Evolutionary conservation across 495 filamentous ascomycete genomes (phyloP), one percentile per base, ranked within the genome.

Genomic region (Penicillium goetzii): DNA sequence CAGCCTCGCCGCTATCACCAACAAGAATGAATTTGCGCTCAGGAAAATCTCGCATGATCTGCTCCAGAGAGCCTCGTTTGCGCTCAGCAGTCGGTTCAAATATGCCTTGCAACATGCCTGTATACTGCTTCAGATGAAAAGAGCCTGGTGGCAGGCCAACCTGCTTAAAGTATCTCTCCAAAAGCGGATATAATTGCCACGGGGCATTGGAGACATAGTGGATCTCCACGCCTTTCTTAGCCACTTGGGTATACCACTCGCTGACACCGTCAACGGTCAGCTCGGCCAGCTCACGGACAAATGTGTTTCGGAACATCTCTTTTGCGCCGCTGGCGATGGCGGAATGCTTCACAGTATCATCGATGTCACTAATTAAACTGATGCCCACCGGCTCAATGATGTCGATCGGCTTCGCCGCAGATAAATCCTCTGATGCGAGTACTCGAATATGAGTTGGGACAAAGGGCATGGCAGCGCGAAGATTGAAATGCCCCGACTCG

Each of bases 291-390:
- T 97, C 93, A 15, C 93, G 89, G 51, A 96, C 88, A 68, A 99
- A 98, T 0, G 92, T 92, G 72, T 98, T 98, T 25, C 93, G 86
- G 70, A 97, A 98, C 54, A 97, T 96, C 73, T 99, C 95, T 43
- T 91, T 89, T 0, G 94, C 88, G 0, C 96, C 95, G 63, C 85
- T 84, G 7, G 84, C 81, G 65, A 99, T 95, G 15, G 91, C 95
- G 2, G 96, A 97, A 67, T 92, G 92, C 72, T 99, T 99, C 62
- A 99, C 90, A 0, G 95, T 99, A 74, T 99, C 95, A 70, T 99
- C 95, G 61, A 99, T 93, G 68, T 99, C 95, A 71, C 92, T 97
- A 69, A 99, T 97, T 57, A 99, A 59, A 70, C 93, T 97, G 64
- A 99, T 83, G 25, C 95, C 95, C n/a, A 74, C 79, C 0, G 90